phyloP scores from a whole-genome alignment of 176 grass and related monocot genomes.

The Sorghum bicolor region DNA sequence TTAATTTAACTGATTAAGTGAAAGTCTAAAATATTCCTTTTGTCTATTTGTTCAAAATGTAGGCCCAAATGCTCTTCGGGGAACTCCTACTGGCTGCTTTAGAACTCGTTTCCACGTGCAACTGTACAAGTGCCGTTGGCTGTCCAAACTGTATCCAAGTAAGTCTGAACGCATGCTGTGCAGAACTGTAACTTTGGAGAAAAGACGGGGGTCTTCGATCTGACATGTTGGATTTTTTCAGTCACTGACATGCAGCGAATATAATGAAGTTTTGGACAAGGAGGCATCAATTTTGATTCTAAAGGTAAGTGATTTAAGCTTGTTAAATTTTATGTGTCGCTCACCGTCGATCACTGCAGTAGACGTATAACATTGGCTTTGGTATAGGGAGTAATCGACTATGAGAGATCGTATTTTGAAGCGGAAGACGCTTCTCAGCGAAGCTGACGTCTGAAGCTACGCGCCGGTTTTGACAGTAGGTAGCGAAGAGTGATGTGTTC shows the following conservation, averaged over 20 bases:
- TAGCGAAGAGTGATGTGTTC: neutral
- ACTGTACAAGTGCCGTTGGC: slow-evolving; percentile 45
- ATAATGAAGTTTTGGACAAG: slow-evolving; percentile 84
- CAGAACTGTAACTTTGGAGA: neutral
- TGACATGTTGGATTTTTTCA: slow-evolving; percentile 23
- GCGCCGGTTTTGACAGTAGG: neutral
- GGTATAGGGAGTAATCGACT: slow-evolving; percentile 59
- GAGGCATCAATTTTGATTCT: slow-evolving; percentile 72
- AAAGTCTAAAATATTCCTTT: neutral
- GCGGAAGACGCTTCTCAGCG: slow-evolving; percentile 4
- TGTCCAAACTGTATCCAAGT: slow-evolving; percentile 88
- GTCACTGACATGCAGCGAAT: slow-evolving; percentile 73
- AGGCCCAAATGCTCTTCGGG: slow-evolving; percentile 65
- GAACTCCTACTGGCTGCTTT: slow-evolving; percentile 67
- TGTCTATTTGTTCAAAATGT: slow-evolving; percentile 12
- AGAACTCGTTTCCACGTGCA: slow-evolving; percentile 66
- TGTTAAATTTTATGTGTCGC: neutral
- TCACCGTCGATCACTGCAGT: neutral
- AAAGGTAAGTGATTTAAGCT: slow-evolving; percentile 27
- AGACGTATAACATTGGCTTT: neutral
- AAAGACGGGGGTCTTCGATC: neutral
- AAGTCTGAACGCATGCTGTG: neutral
- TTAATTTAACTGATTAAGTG: neutral
- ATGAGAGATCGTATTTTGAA: slow-evolving; percentile 56
- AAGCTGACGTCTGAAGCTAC: neutral